Base-by-base conservation (phyloP, 2,329 filamentous ascomycete species). In the Claviceps humidiphila region DNA sequence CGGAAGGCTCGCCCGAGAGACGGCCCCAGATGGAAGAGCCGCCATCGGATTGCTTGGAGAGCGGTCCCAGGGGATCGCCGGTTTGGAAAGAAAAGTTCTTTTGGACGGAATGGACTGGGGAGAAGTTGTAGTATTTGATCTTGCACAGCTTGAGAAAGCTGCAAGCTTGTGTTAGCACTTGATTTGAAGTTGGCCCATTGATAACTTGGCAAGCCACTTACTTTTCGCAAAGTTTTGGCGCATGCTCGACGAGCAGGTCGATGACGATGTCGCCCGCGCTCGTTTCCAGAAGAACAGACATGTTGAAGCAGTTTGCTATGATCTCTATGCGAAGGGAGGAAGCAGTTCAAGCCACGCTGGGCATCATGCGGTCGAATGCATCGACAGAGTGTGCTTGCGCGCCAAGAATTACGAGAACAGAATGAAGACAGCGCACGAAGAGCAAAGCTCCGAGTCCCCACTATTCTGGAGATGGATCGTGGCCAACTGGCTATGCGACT, bases 121-220 rank as follows among this genome's bases (percentile, higher is more conserved):
- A 84, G 68, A 94, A 97, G 74, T 97, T 97, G 81, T 96, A 98
- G 73, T 97, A 98, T 74, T 96, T 98, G 70, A 89, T 76, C 73
- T 97, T 97, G 81, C 93, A 96, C 61, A 98, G 87, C 77, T 98
- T 97, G 53, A 98, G 75, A 68, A 98, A 97, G 77, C 89, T 94
- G 68, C 73, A 75, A 34, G 56, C 22, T 5, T 17, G 30, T 11
- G 48, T 64, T 47, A 64, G 63, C 66, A 72, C n/a, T 63, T n/a
- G n/a, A 2, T 24, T 24, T 8, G 14, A 22, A 34, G 30, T 34
- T 47, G 3, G 38, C 5, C 17, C 7, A 34, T 14, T 4, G 22
- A 13, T 2, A 16, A 26, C 45, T 3, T 17, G 39, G n/a, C 24
- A n/a, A 76, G 34, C 45, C 45, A 47, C 86, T 75, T 74, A 94